These are phyloP conservation scores for Ilex asprella DNA, from an alignment of 257 asterid species.

Conservation along the genomic window DNA sequence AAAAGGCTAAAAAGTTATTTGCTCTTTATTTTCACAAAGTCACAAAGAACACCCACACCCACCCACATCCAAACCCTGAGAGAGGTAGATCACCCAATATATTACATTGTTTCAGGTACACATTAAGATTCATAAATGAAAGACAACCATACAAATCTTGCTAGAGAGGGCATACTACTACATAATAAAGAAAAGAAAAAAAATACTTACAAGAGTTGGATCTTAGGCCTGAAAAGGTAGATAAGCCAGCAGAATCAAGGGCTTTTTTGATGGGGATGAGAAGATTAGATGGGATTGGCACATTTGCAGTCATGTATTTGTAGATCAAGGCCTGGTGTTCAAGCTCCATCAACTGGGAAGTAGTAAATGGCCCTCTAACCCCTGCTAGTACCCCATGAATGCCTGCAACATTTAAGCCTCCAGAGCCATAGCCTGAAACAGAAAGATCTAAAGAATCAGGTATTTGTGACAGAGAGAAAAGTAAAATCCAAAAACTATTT, in stretches of 20 bases:
- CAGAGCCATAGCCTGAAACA: slow-evolving; percentile 38
- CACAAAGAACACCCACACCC: no score
- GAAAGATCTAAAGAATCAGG: slow-evolving; percentile 4
- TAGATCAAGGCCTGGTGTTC: slow-evolving; percentile 87
- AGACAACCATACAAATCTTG: not conserved
- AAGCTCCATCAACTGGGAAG: slow-evolving; percentile 74
- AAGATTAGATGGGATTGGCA: slow-evolving; percentile 63
- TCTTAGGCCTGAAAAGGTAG: slow-evolving; percentile 41
- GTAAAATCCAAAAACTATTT: slow-evolving; percentile 1
- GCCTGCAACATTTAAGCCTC: slow-evolving; percentile 34
- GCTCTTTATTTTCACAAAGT: no score
- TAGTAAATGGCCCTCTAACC: slow-evolving; percentile 53
- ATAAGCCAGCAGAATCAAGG: slow-evolving; percentile 50
- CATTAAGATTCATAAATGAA: no score
- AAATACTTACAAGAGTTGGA: slow-evolving; percentile 47
- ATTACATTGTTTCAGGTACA: no score
- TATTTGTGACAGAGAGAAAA: not conserved
- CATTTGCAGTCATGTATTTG: slow-evolving; percentile 61
- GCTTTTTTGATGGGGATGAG: slow-evolving; percentile 70
- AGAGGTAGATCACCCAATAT: no score
- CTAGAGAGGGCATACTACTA: not conserved
- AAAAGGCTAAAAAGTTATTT: no score
- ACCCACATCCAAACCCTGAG: no score
- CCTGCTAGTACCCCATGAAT: slow-evolving; percentile 43
- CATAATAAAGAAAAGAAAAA: slow-evolving; percentile 3